Conservation (phyloP, 495 filamentous ascomycete species). For the Terfezia boudieri region DNA sequence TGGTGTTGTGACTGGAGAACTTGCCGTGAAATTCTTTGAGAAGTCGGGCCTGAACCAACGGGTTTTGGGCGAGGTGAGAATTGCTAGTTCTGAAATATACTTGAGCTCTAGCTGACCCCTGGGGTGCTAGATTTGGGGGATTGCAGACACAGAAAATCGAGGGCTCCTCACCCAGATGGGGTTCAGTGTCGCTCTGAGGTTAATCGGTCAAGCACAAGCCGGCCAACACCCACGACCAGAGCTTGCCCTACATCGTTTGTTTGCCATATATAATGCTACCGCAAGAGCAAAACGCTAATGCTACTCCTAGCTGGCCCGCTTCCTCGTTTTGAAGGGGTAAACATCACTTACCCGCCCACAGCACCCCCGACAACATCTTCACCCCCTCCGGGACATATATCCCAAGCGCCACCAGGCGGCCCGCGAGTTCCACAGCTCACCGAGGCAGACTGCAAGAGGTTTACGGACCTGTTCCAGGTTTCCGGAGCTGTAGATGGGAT, state of each 20-base stretch:
- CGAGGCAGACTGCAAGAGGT: slow-evolving; percentile 72
- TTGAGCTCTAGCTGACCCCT: neutral
- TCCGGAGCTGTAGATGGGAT: slow-evolving; percentile 56
- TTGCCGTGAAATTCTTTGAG: slow-evolving; percentile 95
- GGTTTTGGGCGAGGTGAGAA: slow-evolving; percentile 65
- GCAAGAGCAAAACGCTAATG: too few species aligned
- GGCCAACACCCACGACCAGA: slow-evolving; percentile 59
- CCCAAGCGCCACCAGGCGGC: slow-evolving; percentile 36
- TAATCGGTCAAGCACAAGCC: slow-evolving; percentile 90
- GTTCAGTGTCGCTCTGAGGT: slow-evolving; percentile 71
- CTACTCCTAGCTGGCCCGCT: slow-evolving; percentile 51
- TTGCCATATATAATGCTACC: too few species aligned
- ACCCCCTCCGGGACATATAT: slow-evolving; percentile 20
- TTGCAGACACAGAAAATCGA: slow-evolving; percentile 88
- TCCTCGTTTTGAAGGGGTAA: slow-evolving; percentile 69
- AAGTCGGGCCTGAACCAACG: slow-evolving; percentile 71
- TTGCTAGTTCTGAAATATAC: neutral
- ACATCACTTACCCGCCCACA: slow-evolving; percentile 16
- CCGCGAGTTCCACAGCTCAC: slow-evolving; percentile 74
- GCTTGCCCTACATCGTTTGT: slow-evolving; percentile 39
- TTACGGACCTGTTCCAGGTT: slow-evolving; percentile 65
- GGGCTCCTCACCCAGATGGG: slow-evolving; percentile 78
- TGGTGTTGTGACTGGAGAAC: slow-evolving; percentile 86
- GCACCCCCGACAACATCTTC: slow-evolving; percentile 25
- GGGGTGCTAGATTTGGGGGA: slow-evolving; percentile 76